phyloP scores from a whole-genome alignment of 1,284 basidiomycete genomes.

The Heterobasidion irregulare region DNA sequence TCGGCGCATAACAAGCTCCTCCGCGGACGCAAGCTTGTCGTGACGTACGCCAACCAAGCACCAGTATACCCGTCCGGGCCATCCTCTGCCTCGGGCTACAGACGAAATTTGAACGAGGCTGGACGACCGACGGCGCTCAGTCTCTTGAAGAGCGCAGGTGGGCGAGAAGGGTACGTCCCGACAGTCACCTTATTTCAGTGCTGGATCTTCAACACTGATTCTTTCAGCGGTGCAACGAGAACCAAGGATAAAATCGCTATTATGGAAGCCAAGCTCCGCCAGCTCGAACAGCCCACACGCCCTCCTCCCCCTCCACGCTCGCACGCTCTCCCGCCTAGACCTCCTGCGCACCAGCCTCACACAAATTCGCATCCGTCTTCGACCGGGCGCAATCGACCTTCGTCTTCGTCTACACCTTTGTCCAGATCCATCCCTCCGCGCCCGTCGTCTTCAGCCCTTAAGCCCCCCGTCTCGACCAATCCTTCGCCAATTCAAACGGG shows the following conservation, averaged over 20 bases:
- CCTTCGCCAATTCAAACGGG: background rate
- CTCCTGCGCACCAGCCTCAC: conserved; percentile 39
- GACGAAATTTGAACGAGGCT: conserved; percentile 46
- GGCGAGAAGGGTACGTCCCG: conserved; percentile 53
- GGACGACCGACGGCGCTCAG: conserved; percentile 82
- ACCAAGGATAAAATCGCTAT: conserved; percentile 87
- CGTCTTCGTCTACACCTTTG: background rate
- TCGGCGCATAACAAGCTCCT: conserved; percentile 76
- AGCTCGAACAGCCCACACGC: conserved; percentile 39
- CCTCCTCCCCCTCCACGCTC: conserved; percentile 14
- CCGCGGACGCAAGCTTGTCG: conserved; percentile 79
- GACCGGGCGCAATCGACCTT: background rate
- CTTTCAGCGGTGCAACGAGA: conserved; percentile 26
- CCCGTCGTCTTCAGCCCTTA: background rate
- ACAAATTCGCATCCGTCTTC: conserved; percentile 35
- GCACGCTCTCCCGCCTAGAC: conserved; percentile 8
- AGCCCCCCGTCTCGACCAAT: background rate
- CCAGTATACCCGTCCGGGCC: conserved; percentile 32
- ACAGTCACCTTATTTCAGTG: background rate
- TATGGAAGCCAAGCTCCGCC: conserved; percentile 89
- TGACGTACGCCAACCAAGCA: conserved; percentile 85
- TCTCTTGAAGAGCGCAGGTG: conserved; percentile 67
- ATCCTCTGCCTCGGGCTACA: conserved; percentile 10
- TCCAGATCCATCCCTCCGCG: background rate
- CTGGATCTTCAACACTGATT: background rate